Conservation (phyloP, 2,329 filamentous ascomycete genomes). For the Pseudopyricularia cyperi region DNA sequence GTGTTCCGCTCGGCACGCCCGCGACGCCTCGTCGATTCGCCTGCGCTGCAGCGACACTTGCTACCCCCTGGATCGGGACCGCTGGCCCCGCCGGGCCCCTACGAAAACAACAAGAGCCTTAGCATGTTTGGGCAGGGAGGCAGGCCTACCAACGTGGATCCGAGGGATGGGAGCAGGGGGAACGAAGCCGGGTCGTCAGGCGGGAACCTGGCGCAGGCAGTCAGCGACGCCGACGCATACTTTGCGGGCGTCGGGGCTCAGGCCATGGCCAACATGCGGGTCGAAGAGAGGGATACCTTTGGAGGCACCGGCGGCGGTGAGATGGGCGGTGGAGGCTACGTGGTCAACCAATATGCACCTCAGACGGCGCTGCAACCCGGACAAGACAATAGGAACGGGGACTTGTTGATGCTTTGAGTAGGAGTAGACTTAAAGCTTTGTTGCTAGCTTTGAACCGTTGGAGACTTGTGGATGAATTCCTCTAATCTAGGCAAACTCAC, state of each 20-base stretch:
- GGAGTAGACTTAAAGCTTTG: neutral
- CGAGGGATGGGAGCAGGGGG: constrained; percentile 17
- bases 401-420: constrained; percentile 42
- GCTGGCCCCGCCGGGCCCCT: constrained; percentile 15
- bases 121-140: constrained; percentile 43
- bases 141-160: constrained; percentile 36
- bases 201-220: constrained; percentile 52
- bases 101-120: constrained; percentile 46
- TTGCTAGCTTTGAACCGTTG: neutral
- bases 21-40: constrained; percentile 65
- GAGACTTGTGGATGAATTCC: neutral
- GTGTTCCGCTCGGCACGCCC: constrained; percentile 86
- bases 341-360: constrained; percentile 72
- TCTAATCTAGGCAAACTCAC: neutral
- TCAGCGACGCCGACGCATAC: constrained; percentile 79
- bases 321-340: constrained; percentile 33
- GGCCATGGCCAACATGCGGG: constrained; percentile 40
- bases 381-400: constrained; percentile 52
- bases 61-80: constrained; percentile 33
- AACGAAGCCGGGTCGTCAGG: constrained; percentile 3
- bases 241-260: constrained; percentile 46
- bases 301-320: constrained; percentile 37
- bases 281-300: constrained; percentile 53
- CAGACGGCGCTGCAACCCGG: constrained; percentile 63
- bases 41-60: constrained; percentile 66